phyloP scores from a whole-genome alignment of 1,284 basidiomycete genomes.

The Trichosporon ovoides region DNA sequence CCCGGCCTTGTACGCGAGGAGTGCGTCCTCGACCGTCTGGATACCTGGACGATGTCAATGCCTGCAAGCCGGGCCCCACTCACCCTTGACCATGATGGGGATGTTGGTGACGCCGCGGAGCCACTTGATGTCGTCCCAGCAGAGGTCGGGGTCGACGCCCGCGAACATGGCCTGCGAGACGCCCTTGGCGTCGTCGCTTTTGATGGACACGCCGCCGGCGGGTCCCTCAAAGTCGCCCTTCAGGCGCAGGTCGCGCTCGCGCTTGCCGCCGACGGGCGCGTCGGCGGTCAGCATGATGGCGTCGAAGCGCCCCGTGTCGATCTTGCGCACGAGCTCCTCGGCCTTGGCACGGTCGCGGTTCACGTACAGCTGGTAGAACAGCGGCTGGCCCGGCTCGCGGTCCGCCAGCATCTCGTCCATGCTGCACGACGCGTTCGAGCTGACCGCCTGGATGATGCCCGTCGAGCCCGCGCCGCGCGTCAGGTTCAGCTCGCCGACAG shows the following conservation, averaged over 20 bases:
- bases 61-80: constrained; percentile 22
- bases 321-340: constrained; percentile 58
- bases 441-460: constrained; percentile 52
- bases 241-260: constrained; percentile 64
- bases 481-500: constrained; percentile 81
- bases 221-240: constrained; percentile 47
- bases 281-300: constrained; percentile 90
- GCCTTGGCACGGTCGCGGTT: constrained; percentile 53
- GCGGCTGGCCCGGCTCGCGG: constrained; percentile 46
- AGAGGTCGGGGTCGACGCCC: constrained; percentile 41
- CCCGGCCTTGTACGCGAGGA: constrained; percentile 50
- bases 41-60: constrained; percentile 51
- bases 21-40: constrained; percentile 52
- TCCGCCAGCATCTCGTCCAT: constrained; percentile 54
- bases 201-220: constrained; percentile 35
- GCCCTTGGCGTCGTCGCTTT: constrained; percentile 35
- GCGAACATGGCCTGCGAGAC: constrained; percentile 43
- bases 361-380: constrained; percentile 53
- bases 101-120: constrained; percentile 66
- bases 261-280: constrained; percentile 75
- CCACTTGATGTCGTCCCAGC: constrained; percentile 43
- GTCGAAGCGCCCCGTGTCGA: constrained; percentile 59
- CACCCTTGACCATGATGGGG: constrained; percentile 76
- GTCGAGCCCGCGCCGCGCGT: constrained; percentile 55
- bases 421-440: constrained; percentile 49